Conservation (phyloP, 345 rosid species). For the Bruguiera sexangula region DNA sequence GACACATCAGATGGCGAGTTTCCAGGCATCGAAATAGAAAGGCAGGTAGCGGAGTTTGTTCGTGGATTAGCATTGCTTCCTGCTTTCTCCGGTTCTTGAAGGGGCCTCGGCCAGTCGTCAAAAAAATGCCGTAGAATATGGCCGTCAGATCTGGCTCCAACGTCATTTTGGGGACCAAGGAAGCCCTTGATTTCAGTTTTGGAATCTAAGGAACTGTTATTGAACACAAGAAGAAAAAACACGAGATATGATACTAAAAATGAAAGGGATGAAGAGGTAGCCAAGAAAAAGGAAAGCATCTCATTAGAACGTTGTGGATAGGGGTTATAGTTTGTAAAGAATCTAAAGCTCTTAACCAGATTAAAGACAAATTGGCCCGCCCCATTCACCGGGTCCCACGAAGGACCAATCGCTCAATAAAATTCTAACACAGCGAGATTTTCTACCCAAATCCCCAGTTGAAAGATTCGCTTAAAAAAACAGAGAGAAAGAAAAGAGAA, state of each 20-base stretch:
- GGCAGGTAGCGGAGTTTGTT: conserved; percentile 46
- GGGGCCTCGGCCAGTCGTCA: conserved; percentile 79
- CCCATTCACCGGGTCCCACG: conserved; percentile 31
- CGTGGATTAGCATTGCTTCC: conserved; percentile 32
- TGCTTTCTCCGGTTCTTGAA: conserved; percentile 41
- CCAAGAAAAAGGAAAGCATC: conserved; percentile 3
- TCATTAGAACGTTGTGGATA: conserved; percentile 39
- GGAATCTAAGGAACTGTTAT: conserved; percentile 43
- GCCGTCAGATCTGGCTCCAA: conserved; percentile 43
- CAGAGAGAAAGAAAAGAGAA: not conserved
- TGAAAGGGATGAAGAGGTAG: not conserved
- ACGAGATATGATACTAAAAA: not conserved
- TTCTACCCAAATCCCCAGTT: not conserved
- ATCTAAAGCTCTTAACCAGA: conserved; percentile 38
- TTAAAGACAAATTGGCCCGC: conserved; percentile 21
- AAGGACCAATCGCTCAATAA: not conserved
- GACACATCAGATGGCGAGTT: conserved; percentile 75
- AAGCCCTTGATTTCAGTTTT: conserved; percentile 44
- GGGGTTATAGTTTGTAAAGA: conserved; percentile 49
- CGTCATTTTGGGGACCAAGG: conserved; percentile 39
- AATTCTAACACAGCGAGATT: conserved; percentile 11
- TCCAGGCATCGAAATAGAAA: conserved; percentile 70
- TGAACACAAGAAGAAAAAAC: conserved; percentile 14
- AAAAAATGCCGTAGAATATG: conserved; percentile 75
- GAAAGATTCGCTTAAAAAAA: not conserved